Base-by-base conservation (phyloP, 768 basidiomycete species). In the Hortiboletus flavorubellus region DNA sequence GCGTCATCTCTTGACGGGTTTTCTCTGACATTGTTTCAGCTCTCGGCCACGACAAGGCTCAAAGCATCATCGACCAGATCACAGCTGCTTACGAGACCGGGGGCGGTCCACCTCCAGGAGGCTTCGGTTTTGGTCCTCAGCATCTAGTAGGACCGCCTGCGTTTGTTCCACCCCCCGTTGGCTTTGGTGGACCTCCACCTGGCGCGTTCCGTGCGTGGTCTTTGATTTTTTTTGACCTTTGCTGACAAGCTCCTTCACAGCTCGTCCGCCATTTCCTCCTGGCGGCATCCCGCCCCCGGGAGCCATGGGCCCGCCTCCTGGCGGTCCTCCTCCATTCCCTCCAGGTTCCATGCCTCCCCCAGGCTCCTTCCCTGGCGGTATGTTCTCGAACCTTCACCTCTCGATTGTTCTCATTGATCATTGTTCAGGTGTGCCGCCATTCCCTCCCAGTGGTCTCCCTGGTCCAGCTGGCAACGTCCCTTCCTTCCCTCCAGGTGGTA, bases 1-100 rank as follows among this genome's bases (percentile, higher is more conserved):
- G 26, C 26, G 11, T 18, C 16, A 34, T 38, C 9, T 18, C 30
- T 2, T 26, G n/a, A 16, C 18, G 5, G 12, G 1, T 43, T 14
- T 14, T 51, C 38, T 39, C 56, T 61, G 33, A 71, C 33, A 34
- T 14, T 52, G 46, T 42, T 54, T 53, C 63, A 91, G 89, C 89
- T 2, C 82, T 92, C 53, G 89, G 89, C 53, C 93, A 98, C 73
- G 95, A 98, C 80, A 96, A 96, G 72, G 95, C 96, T 16, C 97
- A 99, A 73, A 93, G 77, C 64, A 93, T 98, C 70, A 98, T 99
- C 69, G 96, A 99, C 81, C 92, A 96, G 73, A 98, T 99, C 72
- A 95, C 93, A 37, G 86, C 89, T 21, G 86, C 90, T 26, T 97
- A 96, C 67, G 96, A 98, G 73, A 82, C 80, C 30, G 85, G 89